Percentiles rank a stretch among this genome's conserved stretches.
Evolutionary conservation across 2,329 filamentous ascomycete species (phyloP).

Genomic region (Aureobasidium melanogenum): DNA sequence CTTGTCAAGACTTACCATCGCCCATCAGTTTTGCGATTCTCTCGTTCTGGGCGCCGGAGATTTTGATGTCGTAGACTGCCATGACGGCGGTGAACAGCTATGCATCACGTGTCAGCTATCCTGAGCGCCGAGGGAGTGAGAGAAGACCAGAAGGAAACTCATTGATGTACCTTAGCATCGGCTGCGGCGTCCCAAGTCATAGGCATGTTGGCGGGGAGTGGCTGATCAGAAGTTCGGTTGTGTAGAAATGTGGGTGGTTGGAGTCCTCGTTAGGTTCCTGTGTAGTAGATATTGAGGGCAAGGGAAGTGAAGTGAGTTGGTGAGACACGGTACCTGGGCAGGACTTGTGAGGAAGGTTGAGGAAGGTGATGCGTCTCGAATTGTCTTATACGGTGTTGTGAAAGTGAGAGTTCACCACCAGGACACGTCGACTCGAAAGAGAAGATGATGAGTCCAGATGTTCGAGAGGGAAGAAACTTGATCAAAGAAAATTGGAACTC

Average conservation of each 20-base stretch:
- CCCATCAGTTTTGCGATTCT: slow-evolving; percentile 23
- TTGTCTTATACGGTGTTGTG: no score
- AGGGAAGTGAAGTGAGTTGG: no score
- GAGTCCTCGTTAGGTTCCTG: neutral
- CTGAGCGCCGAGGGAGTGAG: no score
- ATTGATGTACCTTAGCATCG: slow-evolving; percentile 22
- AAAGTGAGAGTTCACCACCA: no score
- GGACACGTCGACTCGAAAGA: neutral
- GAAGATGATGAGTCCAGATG: neutral
- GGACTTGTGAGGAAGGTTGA: neutral
- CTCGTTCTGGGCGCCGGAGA: slow-evolving; percentile 15
- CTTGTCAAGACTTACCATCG: slow-evolving; percentile 14
- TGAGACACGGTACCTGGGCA: no score
- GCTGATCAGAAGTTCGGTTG: no score
- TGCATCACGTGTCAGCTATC: neutral
- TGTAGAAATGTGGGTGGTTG: neutral
- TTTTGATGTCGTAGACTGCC: slow-evolving; percentile 23
- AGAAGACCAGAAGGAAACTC: no score
- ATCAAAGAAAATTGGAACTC: neutral
- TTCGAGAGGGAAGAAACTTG: neutral
- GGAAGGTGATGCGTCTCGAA: no score
- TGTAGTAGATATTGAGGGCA: no score
- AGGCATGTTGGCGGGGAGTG: slow-evolving; percentile 22
- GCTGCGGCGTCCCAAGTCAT: slow-evolving; percentile 23
- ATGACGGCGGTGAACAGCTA: slow-evolving; percentile 21